phyloP scores from a whole-genome alignment of 352 stramenopile species.

The Elongisporangium senticosum region DNA sequence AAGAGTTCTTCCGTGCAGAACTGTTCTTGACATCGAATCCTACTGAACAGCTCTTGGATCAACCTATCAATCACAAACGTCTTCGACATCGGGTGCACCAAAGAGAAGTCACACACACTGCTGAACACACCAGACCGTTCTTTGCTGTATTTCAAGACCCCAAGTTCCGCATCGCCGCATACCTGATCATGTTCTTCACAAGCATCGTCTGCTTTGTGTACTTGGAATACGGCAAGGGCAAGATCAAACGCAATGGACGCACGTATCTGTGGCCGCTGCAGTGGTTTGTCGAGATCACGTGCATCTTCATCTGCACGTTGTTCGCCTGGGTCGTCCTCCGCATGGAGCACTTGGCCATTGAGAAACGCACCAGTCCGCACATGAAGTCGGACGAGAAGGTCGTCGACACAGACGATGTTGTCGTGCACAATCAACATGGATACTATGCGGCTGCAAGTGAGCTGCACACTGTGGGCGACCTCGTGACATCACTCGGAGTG shows the following conservation, averaged over 20 bases:
- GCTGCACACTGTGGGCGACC: conserved; percentile 1
- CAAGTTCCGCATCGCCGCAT: conserved; percentile 1
- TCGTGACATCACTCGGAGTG: conserved; percentile 2
- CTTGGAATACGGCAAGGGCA: conserved; percentile 8
- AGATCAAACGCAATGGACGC: conserved; percentile 1
- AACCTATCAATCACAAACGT: conserved; percentile 1
- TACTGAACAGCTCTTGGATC: conserved; percentile 1
- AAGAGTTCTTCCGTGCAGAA: conserved; percentile 16
- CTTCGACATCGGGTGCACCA: not conserved
- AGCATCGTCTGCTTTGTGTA: not conserved
- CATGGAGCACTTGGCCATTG: conserved; percentile 1
- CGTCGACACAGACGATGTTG: not conserved
- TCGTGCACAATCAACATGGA: not conserved
- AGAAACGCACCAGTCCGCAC: not conserved
- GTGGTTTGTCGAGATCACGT: conserved; percentile 8
- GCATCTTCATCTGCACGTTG: conserved; percentile 2
- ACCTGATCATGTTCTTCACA: conserved; percentile 2
- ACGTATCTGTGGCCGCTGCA: conserved; percentile 7
- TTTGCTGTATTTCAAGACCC: conserved; percentile 15
- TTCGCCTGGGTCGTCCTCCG: conserved; percentile 2
- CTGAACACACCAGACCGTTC: conserved; percentile 16
- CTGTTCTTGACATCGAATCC: conserved; percentile 11
- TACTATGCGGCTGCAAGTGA: conserved; percentile 2
- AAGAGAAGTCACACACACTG: not conserved
- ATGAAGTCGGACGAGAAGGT: not conserved